Conservation (phyloP, 306 rosid species). For the Potentilla sterilis region DNA sequence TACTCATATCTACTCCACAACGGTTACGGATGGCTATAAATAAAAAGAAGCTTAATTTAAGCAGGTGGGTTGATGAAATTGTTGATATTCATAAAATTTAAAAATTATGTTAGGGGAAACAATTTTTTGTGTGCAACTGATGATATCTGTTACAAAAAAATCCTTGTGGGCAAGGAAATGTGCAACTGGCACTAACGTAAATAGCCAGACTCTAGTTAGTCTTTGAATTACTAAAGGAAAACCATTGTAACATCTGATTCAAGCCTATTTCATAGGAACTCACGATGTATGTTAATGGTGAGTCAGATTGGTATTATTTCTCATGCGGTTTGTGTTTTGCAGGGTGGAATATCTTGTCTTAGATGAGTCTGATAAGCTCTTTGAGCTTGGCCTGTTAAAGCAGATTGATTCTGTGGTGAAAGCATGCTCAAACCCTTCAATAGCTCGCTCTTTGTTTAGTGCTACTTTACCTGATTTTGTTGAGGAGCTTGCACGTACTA, state of each 20-base stretch:
- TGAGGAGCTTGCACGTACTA: slow-evolving; percentile 87
- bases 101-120: neutral
- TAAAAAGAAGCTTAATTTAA: slow-evolving; percentile 66
- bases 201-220: slow-evolving; percentile 11
- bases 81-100: slow-evolving; percentile 15
- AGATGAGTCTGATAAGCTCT: slow-evolving; percentile 96
- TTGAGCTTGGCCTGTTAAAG: slow-evolving; percentile 79
- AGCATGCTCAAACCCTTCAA: slow-evolving; percentile 93
- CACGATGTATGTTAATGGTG: neutral
- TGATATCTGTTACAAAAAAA: neutral
- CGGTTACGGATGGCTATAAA: slow-evolving; percentile 59
- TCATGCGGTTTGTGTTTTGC: slow-evolving; percentile 30
- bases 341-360: slow-evolving; percentile 89
- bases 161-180: neutral
- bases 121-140: neutral
- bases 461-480: slow-evolving; percentile 95
- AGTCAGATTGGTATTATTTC: slow-evolving; percentile 19
- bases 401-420: slow-evolving; percentile 78
- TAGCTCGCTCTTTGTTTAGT: slow-evolving; percentile 79
- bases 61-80: slow-evolving; percentile 53
- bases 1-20: slow-evolving; percentile 86
- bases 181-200: neutral
- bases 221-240: neutral
- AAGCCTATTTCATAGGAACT: neutral
- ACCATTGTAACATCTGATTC: neutral